Percentiles rank a stretch among this genome's conserved stretches.
Evolutionary conservation across 768 basidiomycete genomes (phyloP).

Genomic region (Boletus insuetus): DNA sequence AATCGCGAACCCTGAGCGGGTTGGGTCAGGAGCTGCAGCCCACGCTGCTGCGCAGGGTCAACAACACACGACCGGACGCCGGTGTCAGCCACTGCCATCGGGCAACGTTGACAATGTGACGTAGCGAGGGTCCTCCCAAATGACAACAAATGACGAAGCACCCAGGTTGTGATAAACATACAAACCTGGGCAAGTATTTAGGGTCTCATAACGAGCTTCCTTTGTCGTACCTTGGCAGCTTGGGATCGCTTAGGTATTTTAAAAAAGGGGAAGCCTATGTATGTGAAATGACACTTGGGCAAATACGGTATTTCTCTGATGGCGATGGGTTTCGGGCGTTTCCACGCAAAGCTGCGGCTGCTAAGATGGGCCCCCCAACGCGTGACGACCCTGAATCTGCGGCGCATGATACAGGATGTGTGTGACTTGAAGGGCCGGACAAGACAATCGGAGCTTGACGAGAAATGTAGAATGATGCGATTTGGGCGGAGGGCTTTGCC

Average conservation of each 20-base stretch:
- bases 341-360: conserved; percentile 15
- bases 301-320: conserved; percentile 16
- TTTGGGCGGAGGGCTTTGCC: conserved; percentile 26
- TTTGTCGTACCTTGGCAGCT: conserved; percentile 5
- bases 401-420: conserved; percentile 6
- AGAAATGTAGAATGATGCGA: conserved; percentile 22
- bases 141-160: conserved; percentile 2
- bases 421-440: not conserved
- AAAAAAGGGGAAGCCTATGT: not conserved
- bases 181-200: conserved; percentile 6
- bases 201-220: conserved; percentile 11
- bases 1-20: conserved; percentile 19
- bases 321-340: conserved; percentile 13
- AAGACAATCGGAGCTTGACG: conserved; percentile 20
- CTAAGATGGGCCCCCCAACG: not conserved
- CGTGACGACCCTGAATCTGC: conserved; percentile 27
- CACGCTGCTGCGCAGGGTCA: conserved; percentile 19
- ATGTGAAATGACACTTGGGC: conserved; percentile 8
- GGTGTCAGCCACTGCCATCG: conserved; percentile 2
- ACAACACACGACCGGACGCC: conserved; percentile 9
- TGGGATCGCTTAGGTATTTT: not conserved
- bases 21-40: too few species aligned
- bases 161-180: too few species aligned
- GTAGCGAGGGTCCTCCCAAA: not conserved
- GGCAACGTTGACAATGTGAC: conserved; percentile 12